Base-by-base conservation (phyloP, 805 yeast genomes). In the Candida vaughaniae region DNA sequence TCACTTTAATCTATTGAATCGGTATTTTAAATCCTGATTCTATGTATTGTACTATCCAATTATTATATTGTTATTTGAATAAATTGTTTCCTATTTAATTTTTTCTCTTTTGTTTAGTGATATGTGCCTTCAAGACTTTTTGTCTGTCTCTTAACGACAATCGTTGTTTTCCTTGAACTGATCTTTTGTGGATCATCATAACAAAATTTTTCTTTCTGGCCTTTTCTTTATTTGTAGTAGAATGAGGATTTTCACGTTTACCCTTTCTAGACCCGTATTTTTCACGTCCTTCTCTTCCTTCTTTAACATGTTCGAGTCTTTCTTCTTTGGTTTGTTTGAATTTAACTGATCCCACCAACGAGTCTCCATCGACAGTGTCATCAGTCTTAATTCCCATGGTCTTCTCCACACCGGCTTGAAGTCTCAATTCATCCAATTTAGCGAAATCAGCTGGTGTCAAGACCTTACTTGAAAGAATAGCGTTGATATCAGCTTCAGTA, bases 391-490 rank as follows among this genome's bases (percentile, higher is more conserved):
- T 66, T 28, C 91, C 90, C 78, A 89, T 67, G 20, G 82, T 57
- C 60, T 85, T 85, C 36, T 85, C 85, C 33, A 90, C 73, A 48
- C 96, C 96, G 4, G 96, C 95, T 60, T 85, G 81, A 12, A 78
- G 71, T 54, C 80, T 78, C 51, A 93, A 75, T 62, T 93, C 96
- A 53, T 91, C 91, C 52, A 93, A 73, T 64, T 91, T 91, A 45
- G 96, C 96, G 58, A 90, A 93, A 69, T 93, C 99, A 1, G 98
- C 97, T 16, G 99, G 99, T 0, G 99, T 93, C 49, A 93, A 73
- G 43, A 93, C 84, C 49, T 85, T 79, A 33, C 79, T 75, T n/a
- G 85, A 73, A 25, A 82, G 84, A 46, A 87, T 48, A 39, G 79
- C 79, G 38, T 71, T 66, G 67, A 45, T 32, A 7, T 30, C 54